Base-by-base conservation (phyloP, 352 stramenopile genomes). In the Globisporangium carolinianum region DNA sequence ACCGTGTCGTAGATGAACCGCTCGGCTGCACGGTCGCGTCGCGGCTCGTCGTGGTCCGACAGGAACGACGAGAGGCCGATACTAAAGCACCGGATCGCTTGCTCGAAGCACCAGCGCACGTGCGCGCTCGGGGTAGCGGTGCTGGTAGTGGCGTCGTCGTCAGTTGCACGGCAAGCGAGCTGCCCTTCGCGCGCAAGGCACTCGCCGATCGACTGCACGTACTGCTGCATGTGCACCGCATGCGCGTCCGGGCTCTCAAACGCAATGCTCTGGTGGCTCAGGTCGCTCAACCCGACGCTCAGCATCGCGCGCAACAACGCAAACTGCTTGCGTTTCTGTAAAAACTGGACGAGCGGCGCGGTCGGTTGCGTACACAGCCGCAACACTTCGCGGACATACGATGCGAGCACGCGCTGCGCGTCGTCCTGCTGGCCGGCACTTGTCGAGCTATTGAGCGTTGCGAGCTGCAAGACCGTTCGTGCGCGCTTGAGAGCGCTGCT, bases 301-400 rank as follows among this genome's bases (percentile, higher is more conserved):
- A 88, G 75, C 74, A 90, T 78, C 12, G 80, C 75, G 12, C 80
- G 80, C 47, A 88, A 46, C 9, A 90, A 65, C 38, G 68, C 70
- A 55, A 86, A 88, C 51, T 90, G 77, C 38, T 84, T 76, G 47
- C 74, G 81, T 57, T 88, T 79, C 57, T 86, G 74, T 24, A 90
- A 47, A 49, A 88, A 90, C 15, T 58, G 61, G 38, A 87, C 74
- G 6, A 90, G 53, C 14, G 70, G 52, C 17, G 84, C 72, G 36
- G 75, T 87, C 8, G 77, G 77, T 41, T 83, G 74, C 5, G 70
- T 78, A 1, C 88, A 62, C 41, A 73, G 67, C 43, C 81, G 71
- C 39, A 90, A 53, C 18, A 90, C 73, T 15, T 83, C 76, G 12
- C 72, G 69, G 0, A 72, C 80, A 57, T 79, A 88, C 6, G 72